phyloP scores from a whole-genome alignment of 192 early-diverging fungal genomes.

The Chytriomyces confervae region DNA sequence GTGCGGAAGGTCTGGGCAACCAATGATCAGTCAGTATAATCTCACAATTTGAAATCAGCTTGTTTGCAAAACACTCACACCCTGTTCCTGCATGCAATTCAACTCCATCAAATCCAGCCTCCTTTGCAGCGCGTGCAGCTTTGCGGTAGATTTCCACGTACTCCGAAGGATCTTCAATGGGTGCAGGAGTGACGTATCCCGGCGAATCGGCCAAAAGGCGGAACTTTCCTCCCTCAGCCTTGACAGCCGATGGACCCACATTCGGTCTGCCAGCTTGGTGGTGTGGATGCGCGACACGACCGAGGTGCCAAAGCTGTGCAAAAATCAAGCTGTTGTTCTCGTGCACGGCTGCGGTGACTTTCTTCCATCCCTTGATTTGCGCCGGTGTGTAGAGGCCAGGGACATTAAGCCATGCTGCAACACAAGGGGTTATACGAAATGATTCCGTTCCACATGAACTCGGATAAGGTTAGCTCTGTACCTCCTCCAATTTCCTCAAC shows the following conservation, averaged over 20 bases:
- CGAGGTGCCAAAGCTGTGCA: slow-evolving; percentile 56
- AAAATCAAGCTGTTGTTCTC: slow-evolving; percentile 48
- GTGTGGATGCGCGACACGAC: slow-evolving; percentile 37
- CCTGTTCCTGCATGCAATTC: not conserved
- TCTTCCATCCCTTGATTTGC: slow-evolving; percentile 54
- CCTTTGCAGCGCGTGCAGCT: not conserved
- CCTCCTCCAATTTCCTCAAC: slow-evolving; percentile 30
- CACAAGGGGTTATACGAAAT: too few species aligned
- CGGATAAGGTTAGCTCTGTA: not conserved
- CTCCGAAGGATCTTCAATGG: slow-evolving; percentile 33
- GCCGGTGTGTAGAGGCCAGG: slow-evolving; percentile 51
- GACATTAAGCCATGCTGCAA: slow-evolving; percentile 37
- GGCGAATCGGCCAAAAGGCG: slow-evolving; percentile 29
- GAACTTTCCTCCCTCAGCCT: slow-evolving; percentile 38
- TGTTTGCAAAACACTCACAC: slow-evolving; percentile 1
- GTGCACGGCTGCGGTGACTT: slow-evolving; percentile 52
- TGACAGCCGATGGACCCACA: slow-evolving; percentile 30
- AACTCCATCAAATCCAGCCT: not conserved
- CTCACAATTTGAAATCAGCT: not conserved
- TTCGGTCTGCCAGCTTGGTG: slow-evolving; percentile 19
- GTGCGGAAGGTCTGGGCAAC: slow-evolving; percentile 17
- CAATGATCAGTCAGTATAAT: not conserved
- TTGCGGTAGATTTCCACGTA: slow-evolving; percentile 31
- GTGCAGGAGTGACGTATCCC: slow-evolving; percentile 31
- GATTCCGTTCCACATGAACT: not conserved